Evolutionary conservation across 257 asterid species (phyloP).

Genomic region (Solanum medicagineum): DNA sequence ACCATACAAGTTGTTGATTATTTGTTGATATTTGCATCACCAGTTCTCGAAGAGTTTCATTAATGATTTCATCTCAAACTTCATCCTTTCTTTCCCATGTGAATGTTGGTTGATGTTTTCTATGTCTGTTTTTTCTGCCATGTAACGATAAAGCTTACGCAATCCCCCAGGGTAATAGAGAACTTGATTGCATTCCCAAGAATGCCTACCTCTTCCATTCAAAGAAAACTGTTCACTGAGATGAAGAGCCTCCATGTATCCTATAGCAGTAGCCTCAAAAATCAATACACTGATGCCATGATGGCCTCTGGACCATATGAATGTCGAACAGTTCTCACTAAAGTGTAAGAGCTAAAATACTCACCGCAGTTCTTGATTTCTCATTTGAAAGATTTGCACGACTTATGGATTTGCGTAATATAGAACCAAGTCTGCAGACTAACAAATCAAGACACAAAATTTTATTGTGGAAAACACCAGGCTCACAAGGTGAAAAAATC

Average conservation of each 20-base stretch:
- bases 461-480: too few relatives aligned
- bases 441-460: too few relatives aligned
- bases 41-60: neutral
- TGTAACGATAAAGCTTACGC: neutral
- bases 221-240: neutral
- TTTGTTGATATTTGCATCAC: neutral
- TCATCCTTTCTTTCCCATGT: neutral
- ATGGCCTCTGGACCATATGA: neutral
- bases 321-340: neutral
- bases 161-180: neutral
- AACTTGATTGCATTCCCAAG: neutral
- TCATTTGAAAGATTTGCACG: too few relatives aligned
- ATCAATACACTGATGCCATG: neutral
- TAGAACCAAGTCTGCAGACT: too few relatives aligned
- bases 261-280: neutral
- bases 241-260: neutral
- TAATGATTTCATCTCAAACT: neutral
- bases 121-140: neutral
- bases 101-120: neutral
- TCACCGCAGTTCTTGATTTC: too few relatives aligned
- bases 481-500: too few relatives aligned
- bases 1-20: neutral
- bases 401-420: too few relatives aligned
- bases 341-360: neutral
- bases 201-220: neutral